These are phyloP conservation scores for Calocybe indica DNA, from an alignment of 768 basidiomycete species.

Conservation along the genomic window DNA sequence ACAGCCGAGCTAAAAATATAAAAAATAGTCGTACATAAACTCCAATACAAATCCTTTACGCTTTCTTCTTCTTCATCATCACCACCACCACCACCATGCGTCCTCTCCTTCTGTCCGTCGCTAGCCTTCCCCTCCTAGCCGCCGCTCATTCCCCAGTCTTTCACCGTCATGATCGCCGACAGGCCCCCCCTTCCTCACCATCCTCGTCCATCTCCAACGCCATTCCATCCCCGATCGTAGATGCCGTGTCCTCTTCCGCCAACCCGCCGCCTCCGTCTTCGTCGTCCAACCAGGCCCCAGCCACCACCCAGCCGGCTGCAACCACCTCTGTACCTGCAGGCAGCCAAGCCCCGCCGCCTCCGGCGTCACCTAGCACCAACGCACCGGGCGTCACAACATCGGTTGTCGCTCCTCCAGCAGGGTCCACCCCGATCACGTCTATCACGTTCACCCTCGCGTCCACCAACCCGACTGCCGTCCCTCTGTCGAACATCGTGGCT, in stretches of 20 bases:
- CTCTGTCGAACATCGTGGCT: slow-evolving; percentile 43
- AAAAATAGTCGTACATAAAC: background rate
- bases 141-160: slow-evolving; percentile 25
- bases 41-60: background rate
- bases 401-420: slow-evolving; percentile 11
- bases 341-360: background rate
- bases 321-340: slow-evolving; percentile 3
- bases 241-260: slow-evolving; percentile 1
- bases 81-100: slow-evolving; percentile 19
- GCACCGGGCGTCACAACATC: slow-evolving; percentile 11
- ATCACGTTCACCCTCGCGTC: slow-evolving; percentile 39
- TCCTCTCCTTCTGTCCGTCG: slow-evolving; percentile 21
- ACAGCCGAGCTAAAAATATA: slow-evolving; percentile 8
- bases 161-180: slow-evolving; percentile 23
- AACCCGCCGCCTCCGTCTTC: slow-evolving; percentile 4
- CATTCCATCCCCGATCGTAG: background rate
- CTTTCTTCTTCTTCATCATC: slow-evolving; percentile 1
- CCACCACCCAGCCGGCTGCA: slow-evolving; percentile 2
- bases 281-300: slow-evolving; percentile 2
- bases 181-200: slow-evolving; percentile 15
- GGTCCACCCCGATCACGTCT: slow-evolving; percentile 22
- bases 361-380: slow-evolving; percentile 10
- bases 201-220: slow-evolving; percentile 7
- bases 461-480: slow-evolving; percentile 58
- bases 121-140: slow-evolving; percentile 35